Conservation (phyloP, 805 yeast genomes). For the Metschnikowia aberdeeniae region DNA sequence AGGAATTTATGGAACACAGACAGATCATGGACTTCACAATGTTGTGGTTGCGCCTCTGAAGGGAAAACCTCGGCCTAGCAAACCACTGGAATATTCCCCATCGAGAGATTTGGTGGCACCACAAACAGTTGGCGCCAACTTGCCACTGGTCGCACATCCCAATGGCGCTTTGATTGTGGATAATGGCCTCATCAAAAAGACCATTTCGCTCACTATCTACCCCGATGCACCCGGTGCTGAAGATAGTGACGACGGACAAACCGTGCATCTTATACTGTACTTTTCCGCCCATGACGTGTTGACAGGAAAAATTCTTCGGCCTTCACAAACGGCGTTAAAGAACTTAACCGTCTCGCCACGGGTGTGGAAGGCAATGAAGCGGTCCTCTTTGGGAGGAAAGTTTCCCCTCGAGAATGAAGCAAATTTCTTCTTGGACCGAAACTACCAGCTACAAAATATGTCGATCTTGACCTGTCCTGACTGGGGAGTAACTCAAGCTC, state of each 20-base stretch:
- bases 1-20: background rate
- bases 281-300: conserved; percentile 73
- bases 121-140: too few species aligned
- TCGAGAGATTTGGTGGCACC: too few species aligned
- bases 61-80: too few species aligned
- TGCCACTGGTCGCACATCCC: background rate
- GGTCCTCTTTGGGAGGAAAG: conserved; percentile 57
- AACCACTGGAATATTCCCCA: too few species aligned
- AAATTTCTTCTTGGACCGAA: conserved; percentile 43
- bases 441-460: conserved; percentile 41
- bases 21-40: too few species aligned
- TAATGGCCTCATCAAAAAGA: conserved; percentile 74
- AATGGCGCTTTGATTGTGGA: background rate
- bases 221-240: conserved; percentile 16
- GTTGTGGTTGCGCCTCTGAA: too few species aligned
- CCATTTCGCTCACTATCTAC: conserved; percentile 59
- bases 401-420: conserved; percentile 48
- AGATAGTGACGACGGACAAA: conserved; percentile 30
- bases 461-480: background rate
- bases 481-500: background rate
- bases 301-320: conserved; percentile 51
- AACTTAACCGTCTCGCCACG: conserved; percentile 44
- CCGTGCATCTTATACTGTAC: conserved; percentile 75
- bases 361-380: conserved; percentile 54
- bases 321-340: conserved; percentile 52